Evolutionary conservation across 306 rosid species (phyloP).

Genomic region (Trichosanthes cucumerina): DNA sequence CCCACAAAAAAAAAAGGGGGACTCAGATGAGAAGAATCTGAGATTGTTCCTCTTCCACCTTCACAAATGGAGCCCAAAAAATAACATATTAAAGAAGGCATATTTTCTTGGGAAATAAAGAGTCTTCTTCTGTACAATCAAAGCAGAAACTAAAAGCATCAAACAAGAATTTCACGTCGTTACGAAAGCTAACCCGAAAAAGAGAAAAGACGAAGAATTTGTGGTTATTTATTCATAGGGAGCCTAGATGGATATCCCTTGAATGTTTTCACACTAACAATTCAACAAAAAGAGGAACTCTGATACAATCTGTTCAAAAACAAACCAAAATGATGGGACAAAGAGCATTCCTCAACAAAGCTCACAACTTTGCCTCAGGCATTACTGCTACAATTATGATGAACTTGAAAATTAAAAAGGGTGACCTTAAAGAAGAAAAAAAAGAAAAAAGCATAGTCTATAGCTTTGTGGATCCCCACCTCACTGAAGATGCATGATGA

Average conservation of each 20-base stretch:
- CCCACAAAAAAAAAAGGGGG: neutral
- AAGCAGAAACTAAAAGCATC: slow-evolving; percentile 3
- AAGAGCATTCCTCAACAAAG: slow-evolving; percentile 11
- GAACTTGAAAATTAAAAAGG: neutral
- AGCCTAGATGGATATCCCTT: slow-evolving; percentile 12
- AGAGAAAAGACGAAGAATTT: slow-evolving; percentile 5
- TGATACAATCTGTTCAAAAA: slow-evolving; percentile 14
- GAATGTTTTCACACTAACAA: slow-evolving; percentile 18
- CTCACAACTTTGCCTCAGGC: slow-evolving; percentile 13
- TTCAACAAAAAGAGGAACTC: slow-evolving; percentile 10
- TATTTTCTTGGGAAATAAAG: neutral
- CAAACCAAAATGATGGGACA: slow-evolving; percentile 14
- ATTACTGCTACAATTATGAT: slow-evolving; percentile 6
- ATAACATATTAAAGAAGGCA: neutral
- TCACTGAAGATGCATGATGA: slow-evolving; percentile 87
- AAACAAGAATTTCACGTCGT: neutral
- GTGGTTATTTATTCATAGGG: slow-evolving; percentile 15
- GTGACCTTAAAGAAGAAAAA: neutral
- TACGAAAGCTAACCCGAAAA: neutral
- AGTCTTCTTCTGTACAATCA: neutral
- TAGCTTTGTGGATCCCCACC: slow-evolving; percentile 36
- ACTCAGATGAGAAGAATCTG: neutral
- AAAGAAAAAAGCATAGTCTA: slow-evolving; percentile 5
- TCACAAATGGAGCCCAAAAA: neutral
- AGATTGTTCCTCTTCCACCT: slow-evolving; percentile 1